phyloP scores from a whole-genome alignment of 1,284 basidiomycete genomes.

The Ganoderma lingzhi region DNA sequence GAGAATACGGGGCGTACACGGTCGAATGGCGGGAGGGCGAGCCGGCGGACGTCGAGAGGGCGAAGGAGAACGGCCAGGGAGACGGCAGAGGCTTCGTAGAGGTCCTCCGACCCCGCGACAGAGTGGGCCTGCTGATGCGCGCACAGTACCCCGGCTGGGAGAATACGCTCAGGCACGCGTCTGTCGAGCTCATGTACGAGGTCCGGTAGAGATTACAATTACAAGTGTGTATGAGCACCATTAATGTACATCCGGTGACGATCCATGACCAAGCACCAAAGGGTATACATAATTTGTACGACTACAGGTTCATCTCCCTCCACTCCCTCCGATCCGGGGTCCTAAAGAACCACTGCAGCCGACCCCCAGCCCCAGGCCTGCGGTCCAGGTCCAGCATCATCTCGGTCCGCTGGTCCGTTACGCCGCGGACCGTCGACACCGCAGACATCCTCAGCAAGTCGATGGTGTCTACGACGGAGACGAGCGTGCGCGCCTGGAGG shows the following conservation, averaged over 20 bases:
- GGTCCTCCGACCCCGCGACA: conserved; percentile 19
- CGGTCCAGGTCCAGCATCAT: not conserved
- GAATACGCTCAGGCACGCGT: conserved; percentile 13
- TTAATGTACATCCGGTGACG: not conserved
- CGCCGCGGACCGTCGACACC: not conserved
- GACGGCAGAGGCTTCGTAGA: conserved; percentile 21
- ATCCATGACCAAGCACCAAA: not conserved
- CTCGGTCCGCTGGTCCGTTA: not conserved
- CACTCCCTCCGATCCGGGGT: not conserved
- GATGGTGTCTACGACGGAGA: not conserved
- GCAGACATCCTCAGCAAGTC: not conserved
- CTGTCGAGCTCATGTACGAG: conserved; percentile 20
- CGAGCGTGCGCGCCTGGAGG: not conserved
- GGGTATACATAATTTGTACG: not conserved
- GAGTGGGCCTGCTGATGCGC: conserved; percentile 22
- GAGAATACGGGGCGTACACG: conserved; percentile 1
- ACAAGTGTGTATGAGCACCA: not conserved
- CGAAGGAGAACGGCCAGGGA: not conserved
- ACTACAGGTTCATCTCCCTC: not conserved
- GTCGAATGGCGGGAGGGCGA: conserved; percentile 16
- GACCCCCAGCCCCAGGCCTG: not conserved
- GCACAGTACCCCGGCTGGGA: conserved; percentile 22
- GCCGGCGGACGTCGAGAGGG: not conserved
- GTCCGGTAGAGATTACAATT: conserved; percentile 9
- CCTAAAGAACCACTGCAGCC: not conserved